Evolutionary conservation across 1,284 basidiomycete species (phyloP), one percentile per base, ranked within the genome.

Genomic region (Athelia psychrophila): DNA sequence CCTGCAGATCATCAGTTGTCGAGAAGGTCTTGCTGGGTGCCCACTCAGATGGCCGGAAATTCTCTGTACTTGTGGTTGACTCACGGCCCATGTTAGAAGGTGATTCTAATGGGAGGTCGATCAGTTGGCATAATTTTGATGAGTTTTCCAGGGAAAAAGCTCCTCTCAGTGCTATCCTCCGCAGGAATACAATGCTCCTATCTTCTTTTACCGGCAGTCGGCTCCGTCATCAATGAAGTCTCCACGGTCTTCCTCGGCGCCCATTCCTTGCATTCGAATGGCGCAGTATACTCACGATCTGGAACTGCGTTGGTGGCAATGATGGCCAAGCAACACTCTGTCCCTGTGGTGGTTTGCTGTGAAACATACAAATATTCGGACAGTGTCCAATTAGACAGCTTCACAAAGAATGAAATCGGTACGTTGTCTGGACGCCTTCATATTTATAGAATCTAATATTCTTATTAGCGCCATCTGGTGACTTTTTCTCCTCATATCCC

Each of bases 321-420:
- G 93, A 86, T 98, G 78, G 93, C 94, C 0, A 92, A 93, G 67
- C 84, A 86, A 51, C 83, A 90, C 63, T 87, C 86, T 19, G 88
- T 98, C 1, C 97, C 97, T 6, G 94, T 98, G 16, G 86, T 99
- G 48, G 94, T 96, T 16, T 98, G 95, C 62, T 97, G 95, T 61
- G 97, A 99, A 73, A 99, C 97, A 18, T 98, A 98, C 78, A 99
- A 99, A 69, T 98, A 97, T 63, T 91, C 91, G 20, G 97, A 99
- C 61, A 84, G 86, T 32, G 89, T 99, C 32, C 88, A 93, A 67
- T 76, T 99, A 48, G 97, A 99, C 69, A 91, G 91, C 27, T 94
- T 99, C 58, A 94, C 93, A 25, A 93, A 92, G 68, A 99, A 99
- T 66, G 97, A 99, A 71, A 76, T 97, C 32, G 93, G 95, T 88